Evolutionary conservation across 2,329 filamentous ascomycete species (phyloP), one percentile per base, ranked within the genome.

Genomic region (Ceratocystis cacaofunesta): DNA sequence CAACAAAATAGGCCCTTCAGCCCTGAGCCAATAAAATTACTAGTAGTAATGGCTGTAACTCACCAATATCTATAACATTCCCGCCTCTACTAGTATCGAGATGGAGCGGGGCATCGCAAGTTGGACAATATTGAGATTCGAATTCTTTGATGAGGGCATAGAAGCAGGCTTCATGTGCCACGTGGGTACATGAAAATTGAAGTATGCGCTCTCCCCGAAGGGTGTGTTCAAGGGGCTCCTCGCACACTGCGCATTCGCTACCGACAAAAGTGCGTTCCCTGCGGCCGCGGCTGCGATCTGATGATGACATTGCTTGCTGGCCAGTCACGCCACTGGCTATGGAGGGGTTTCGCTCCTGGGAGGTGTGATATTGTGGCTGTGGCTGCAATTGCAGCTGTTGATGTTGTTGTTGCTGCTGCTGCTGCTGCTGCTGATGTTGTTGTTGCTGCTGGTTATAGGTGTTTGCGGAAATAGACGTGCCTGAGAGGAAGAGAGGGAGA

Each of bases 81-180:
- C 92, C 92, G 67, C 91, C 91, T 69, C 94, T 84, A 74, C 90
- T 96, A 5, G 91, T 94, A 76, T 99, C 94, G 55, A 99, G 79
- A 68, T 92, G 90, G 63, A 99, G 78, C 22, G 94, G 91, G 69
- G 92, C 89, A 78, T 96, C 88, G 76, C 94, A 99, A 69, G 89
- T 88, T 32, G 94, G 94, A 76, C 94, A 99, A 72, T 90, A 92
- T 72, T 97, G 91, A 64, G 89, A 89, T 70, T 97, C 92, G 67
- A 92, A 89, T 72, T 96, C 92, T 72, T 90, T 89, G 71, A 99
- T 95, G 73, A 95, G 96, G 76, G 99, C 94, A 77, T 97, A 97
- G 74, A 99, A 97, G 76, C 94, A 99, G 44, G 92, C 94, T 75
- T 97, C 94, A 74, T 99, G 94, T 10, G 92, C 91, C 68, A 99